Evolutionary conservation across 805 yeast species (phyloP).

Genomic region (Wickerhamomyces mucosus): DNA sequence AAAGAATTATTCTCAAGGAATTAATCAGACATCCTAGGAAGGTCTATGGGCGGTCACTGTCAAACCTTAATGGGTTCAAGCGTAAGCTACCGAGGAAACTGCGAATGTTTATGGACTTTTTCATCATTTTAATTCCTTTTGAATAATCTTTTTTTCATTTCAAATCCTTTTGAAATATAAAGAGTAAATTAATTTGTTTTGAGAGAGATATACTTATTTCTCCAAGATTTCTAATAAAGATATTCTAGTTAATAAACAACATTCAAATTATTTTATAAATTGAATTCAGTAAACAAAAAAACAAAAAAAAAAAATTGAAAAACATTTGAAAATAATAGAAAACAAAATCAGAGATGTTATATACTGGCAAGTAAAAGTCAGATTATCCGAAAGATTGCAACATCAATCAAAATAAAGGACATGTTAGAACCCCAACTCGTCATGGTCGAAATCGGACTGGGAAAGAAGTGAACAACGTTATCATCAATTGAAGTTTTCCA

Average conservation of each 20-base stretch:
- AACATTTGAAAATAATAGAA: neutral
- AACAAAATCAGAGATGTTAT: conserved; percentile 45
- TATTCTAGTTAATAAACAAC: conserved; percentile 5
- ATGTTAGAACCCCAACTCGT: conserved; percentile 59
- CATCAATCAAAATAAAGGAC: conserved; percentile 21
- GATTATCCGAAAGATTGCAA: conserved; percentile 23
- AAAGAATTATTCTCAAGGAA: neutral
- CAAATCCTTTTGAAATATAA: neutral
- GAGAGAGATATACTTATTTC: too few relatives aligned
- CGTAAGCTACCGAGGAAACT: conserved; percentile 93
- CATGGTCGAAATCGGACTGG: conserved; percentile 89
- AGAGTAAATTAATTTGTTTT: too few relatives aligned
- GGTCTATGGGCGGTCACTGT: conserved; percentile 82
- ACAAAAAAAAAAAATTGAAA: conserved; percentile 3
- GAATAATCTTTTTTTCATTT: neutral
- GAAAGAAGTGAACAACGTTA: conserved; percentile 69
- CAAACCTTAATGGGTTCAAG: conserved; percentile 70
- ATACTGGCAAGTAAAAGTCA: conserved; percentile 89
- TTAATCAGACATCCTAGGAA: conserved; percentile 89
- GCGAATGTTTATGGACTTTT: conserved; percentile 76
- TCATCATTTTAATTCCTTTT: conserved; percentile 48
- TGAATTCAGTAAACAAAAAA: conserved; percentile 1
- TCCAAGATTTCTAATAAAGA: conserved; percentile 7
- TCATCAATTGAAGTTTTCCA: conserved; percentile 24
- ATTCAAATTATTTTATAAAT: too few relatives aligned